These are phyloP conservation scores for Oryza meyeriana DNA, from an alignment of 176 grass and related monocot genomes.

Conservation along the genomic window DNA sequence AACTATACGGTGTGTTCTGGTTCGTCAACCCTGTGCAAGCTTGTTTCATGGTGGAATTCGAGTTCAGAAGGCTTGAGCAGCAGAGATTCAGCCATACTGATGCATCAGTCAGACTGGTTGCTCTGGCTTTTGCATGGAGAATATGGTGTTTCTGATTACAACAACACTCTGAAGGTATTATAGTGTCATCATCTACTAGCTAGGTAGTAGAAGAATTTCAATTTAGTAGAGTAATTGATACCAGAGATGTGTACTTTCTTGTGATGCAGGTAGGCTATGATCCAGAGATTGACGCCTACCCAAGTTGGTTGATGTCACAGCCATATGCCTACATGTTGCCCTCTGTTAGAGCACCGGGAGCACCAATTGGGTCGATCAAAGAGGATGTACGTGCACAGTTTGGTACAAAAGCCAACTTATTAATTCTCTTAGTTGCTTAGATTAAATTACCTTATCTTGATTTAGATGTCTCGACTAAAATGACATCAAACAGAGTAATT, in stretches of 20 bases:
- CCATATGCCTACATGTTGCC: slow-evolving; percentile 61
- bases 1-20: slow-evolving; percentile 74
- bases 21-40: slow-evolving; percentile 79
- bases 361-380: slow-evolving; percentile 51
- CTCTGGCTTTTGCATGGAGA: slow-evolving; percentile 81
- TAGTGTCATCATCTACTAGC: neutral
- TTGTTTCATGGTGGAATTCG: slow-evolving; percentile 75
- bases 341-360: slow-evolving; percentile 54
- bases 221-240: neutral
- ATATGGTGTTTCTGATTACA: slow-evolving; percentile 79
- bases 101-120: slow-evolving; percentile 92
- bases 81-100: slow-evolving; percentile 47
- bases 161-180: slow-evolving; percentile 76
- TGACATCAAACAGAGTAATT: neutral
- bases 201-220: neutral
- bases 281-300: slow-evolving; percentile 62
- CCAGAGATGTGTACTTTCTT: neutral
- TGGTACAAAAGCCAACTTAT: slow-evolving; percentile 39
- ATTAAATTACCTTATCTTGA: neutral
- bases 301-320: slow-evolving; percentile 66
- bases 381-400: slow-evolving; percentile 53
- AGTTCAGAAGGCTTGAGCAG: neutral
- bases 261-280: slow-evolving; percentile 67
- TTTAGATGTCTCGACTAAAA: neutral
- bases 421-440: neutral